A percentile compares a stretch with the other conserved stretches of the same genome.
phyloP scores from a whole-genome alignment of 2,329 filamentous ascomycete species.

The Periglandula ipomoeae region DNA sequence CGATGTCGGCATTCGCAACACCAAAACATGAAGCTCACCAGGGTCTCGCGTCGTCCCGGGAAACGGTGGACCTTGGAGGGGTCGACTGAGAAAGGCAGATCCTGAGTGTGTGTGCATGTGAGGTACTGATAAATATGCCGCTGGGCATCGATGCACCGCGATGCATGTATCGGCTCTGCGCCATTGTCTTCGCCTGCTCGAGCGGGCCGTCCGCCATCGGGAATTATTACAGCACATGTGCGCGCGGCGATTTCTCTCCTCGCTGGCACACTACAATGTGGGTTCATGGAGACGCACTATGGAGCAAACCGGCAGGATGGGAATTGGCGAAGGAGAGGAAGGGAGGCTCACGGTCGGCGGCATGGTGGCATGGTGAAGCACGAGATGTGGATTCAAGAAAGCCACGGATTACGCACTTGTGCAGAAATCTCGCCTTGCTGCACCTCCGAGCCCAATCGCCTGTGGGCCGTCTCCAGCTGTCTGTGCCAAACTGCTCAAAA shows the following conservation, averaged over 20 bases:
- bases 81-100: not conserved
- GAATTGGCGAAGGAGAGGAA: not conserved
- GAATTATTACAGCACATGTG: constrained; percentile 1
- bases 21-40: not conserved
- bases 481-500: not conserved
- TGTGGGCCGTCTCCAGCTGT: not conserved
- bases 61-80: not conserved
- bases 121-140: constrained; percentile 20
- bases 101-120: not conserved
- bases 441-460: too few species aligned
- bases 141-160: constrained; percentile 29
- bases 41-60: not conserved
- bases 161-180: constrained; percentile 14
- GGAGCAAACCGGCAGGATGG: too few species aligned
- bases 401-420: too few species aligned
- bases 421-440: too few species aligned
- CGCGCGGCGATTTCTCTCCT: too few species aligned
- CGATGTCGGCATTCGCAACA: not conserved
- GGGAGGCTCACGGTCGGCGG: not conserved
- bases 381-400: not conserved
- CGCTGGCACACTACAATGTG: too few species aligned
- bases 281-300: too few species aligned
- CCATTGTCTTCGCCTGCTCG: constrained; percentile 4
- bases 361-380: too few species aligned
- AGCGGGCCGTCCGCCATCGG: constrained; percentile 5